These are phyloP conservation scores for Corniculantispora saksenae DNA, from an alignment of 2,329 filamentous ascomycete species.

Conservation along the genomic window DNA sequence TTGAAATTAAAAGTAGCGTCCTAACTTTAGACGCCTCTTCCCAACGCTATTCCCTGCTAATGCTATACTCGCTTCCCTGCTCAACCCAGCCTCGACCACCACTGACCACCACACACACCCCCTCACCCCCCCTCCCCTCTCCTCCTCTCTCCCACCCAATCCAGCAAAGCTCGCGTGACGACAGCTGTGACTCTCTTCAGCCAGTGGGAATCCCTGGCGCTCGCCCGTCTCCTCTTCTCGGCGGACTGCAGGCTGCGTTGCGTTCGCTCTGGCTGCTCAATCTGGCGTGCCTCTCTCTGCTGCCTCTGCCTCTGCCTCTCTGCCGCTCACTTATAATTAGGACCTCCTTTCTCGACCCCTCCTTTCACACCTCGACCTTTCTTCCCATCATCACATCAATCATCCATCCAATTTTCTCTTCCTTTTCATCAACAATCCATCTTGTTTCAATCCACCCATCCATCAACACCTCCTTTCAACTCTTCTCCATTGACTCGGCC, in stretches of 20 bases:
- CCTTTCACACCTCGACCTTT: conserved; percentile 13
- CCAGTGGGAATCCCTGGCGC: neutral
- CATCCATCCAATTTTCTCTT: conserved; percentile 2
- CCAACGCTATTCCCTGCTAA: neutral
- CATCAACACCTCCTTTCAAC: conserved; percentile 9
- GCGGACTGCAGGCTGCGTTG: too few species aligned
- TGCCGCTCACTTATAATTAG: conserved; percentile 19
- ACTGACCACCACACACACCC: neutral
- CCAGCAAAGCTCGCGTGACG: conserved; percentile 19
- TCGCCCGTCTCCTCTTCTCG: too few species aligned
- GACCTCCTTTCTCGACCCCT: conserved; percentile 16
- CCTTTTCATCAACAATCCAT: conserved; percentile 21
- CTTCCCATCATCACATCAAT: too few species aligned
- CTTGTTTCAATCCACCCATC: conserved; percentile 15
- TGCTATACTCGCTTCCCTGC: neutral
- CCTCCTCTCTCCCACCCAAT: too few species aligned
- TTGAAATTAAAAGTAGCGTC: neutral
- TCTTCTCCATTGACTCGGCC: conserved; percentile 5
- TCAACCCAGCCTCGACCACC: neutral
- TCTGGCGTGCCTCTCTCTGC: too few species aligned
- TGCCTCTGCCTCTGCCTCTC: conserved; percentile 3
- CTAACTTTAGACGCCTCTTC: neutral
- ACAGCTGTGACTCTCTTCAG: neutral
- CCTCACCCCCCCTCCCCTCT: too few species aligned
- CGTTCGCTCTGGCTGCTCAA: too few species aligned